These are phyloP conservation scores for Skeletonema tropicum DNA, from an alignment of 108 stramenopile genomes.

Conservation along the genomic window DNA sequence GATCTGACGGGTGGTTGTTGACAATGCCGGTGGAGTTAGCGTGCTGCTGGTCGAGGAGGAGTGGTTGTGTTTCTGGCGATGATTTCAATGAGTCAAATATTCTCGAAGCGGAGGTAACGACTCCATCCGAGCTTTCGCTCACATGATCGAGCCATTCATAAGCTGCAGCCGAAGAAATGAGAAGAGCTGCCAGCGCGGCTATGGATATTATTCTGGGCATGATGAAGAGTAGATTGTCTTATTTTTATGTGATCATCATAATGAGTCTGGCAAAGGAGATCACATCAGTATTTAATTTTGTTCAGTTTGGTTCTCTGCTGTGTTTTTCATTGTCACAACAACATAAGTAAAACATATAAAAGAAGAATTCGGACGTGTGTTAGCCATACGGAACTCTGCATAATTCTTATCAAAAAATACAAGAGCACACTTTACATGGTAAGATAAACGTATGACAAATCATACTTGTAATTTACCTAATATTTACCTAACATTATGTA, in stretches of 20 bases:
- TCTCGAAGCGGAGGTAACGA: background rate
- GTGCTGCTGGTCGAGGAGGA: background rate
- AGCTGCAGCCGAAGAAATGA: background rate
- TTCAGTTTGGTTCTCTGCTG: background rate
- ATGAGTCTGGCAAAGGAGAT: too few relatives aligned
- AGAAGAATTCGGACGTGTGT: background rate
- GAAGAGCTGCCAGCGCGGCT: background rate
- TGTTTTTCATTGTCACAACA: too few relatives aligned
- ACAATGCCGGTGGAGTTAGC: constrained; percentile 16
- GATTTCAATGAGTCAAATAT: background rate
- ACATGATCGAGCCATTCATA: background rate
- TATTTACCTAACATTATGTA: too few relatives aligned
- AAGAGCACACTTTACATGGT: too few relatives aligned
- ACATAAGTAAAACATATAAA: too few relatives aligned
- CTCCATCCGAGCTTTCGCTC: background rate
- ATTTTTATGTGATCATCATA: too few relatives aligned
- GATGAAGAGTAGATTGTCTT: background rate
- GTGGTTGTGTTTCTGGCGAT: background rate
- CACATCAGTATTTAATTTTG: too few relatives aligned
- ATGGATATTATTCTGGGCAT: background rate
- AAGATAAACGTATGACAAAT: too few relatives aligned
- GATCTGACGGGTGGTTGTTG: constrained; percentile 40
- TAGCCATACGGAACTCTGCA: background rate
- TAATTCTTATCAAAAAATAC: too few relatives aligned
- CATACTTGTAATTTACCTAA: too few relatives aligned